These are phyloP conservation scores for Abelmoschus esculentus DNA, from an alignment of 345 rosid genomes.

Conservation along the genomic window DNA sequence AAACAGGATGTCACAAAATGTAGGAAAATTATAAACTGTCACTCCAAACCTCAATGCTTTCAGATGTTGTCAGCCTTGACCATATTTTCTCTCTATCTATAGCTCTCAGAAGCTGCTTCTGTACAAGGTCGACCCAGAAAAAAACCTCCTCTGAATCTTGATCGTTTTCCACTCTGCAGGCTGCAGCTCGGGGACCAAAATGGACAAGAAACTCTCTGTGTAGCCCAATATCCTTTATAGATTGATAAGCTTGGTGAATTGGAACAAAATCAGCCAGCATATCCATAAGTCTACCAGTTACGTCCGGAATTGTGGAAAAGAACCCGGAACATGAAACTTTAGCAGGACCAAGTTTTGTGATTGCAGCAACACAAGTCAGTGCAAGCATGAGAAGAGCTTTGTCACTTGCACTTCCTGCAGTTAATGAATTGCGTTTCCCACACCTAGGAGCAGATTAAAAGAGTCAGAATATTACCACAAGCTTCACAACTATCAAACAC, in stretches of 20 bases:
- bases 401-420: conserved; percentile 51
- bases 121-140: conserved; percentile 94
- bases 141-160: conserved; percentile 62
- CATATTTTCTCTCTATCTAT: conserved; percentile 94
- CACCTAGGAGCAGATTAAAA: conserved; percentile 3
- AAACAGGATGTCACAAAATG: conserved; percentile 4
- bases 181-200: conserved; percentile 87
- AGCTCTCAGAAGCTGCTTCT: conserved; percentile 76
- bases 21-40: background rate
- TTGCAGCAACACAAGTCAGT: conserved; percentile 62
- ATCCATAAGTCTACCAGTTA: conserved; percentile 79
- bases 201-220: conserved; percentile 85
- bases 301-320: conserved; percentile 61
- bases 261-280: conserved; percentile 72
- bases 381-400: conserved; percentile 63
- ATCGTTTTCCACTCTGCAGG: conserved; percentile 61
- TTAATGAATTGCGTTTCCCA: conserved; percentile 37
- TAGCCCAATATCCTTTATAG: conserved; percentile 67
- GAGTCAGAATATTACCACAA: background rate
- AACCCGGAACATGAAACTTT: conserved; percentile 73
- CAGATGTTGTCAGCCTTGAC: conserved; percentile 88
- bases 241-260: conserved; percentile 56
- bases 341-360: conserved; percentile 78
- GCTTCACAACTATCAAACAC: background rate
- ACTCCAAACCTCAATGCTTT: conserved; percentile 82